Conservation (phyloP, 306 rosid genomes). For the Casuarina equisetifolia region DNA sequence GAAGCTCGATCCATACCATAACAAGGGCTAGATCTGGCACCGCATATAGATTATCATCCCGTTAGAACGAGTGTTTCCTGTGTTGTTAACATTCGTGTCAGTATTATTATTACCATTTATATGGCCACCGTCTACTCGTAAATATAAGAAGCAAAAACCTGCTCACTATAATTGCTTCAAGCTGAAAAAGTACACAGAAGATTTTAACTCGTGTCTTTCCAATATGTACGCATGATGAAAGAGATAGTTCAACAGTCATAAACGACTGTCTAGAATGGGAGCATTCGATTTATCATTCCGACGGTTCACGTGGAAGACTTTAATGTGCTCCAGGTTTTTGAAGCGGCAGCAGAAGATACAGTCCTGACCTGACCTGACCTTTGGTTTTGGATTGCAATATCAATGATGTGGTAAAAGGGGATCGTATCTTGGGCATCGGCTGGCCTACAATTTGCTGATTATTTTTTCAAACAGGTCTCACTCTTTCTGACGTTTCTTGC, state of each 20-base stretch:
- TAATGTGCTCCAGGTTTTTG: neutral
- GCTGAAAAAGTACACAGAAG: neutral
- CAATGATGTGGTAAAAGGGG: neutral
- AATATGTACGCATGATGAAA: neutral
- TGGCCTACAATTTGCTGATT: neutral
- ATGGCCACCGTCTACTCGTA: neutral
- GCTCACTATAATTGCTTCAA: no score
- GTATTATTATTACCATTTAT: neutral
- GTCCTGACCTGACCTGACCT: neutral
- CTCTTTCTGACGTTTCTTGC: neutral
- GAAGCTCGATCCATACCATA: no score
- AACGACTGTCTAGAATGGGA: neutral
- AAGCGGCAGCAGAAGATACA: neutral
- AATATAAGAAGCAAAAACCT: neutral
- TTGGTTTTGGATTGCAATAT: neutral
- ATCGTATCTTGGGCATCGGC: neutral
- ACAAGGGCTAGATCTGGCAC: no score
- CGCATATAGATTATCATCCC: no score
- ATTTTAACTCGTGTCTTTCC: neutral
- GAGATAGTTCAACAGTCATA: neutral
- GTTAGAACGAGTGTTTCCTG: no score
- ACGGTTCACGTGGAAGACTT: neutral
- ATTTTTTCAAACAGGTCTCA: neutral
- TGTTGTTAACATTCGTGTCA: neutral
- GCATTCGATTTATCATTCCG: slow-evolving; percentile 7